Conservation (phyloP, 768 basidiomycete genomes). For the Lepiota brunneoincarnata region DNA sequence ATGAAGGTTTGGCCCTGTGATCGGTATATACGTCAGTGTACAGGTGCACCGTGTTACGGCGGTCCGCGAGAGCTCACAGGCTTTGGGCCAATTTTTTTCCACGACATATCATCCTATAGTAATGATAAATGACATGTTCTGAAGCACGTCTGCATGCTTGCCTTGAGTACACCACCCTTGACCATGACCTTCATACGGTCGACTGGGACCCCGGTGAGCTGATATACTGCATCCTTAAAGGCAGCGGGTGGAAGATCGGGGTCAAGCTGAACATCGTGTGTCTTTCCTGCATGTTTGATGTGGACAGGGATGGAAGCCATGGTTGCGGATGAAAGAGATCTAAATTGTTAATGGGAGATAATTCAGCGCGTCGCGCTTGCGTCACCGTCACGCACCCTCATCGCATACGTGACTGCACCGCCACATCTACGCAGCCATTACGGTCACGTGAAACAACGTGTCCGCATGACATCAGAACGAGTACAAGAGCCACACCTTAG, state of each 20-base stretch:
- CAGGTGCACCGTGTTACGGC: background rate
- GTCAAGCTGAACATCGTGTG: constrained; percentile 69
- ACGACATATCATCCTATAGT: constrained; percentile 78
- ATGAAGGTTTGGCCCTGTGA: constrained; percentile 83
- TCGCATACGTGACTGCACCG: background rate
- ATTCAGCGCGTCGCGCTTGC: constrained; percentile 19
- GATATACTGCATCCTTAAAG: constrained; percentile 85
- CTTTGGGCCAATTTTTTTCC: constrained; percentile 83
- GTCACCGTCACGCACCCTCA: constrained; percentile 6
- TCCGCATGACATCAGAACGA: constrained; percentile 7
- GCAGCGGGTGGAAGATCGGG: constrained; percentile 60
- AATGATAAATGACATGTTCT: background rate
- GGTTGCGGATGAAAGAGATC: constrained; percentile 12
- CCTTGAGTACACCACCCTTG: constrained; percentile 90
- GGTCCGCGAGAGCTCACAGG: constrained; percentile 45
- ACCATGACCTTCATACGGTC: constrained; percentile 98
- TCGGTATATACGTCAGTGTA: background rate
- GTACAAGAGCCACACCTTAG: background rate
- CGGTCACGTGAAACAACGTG: constrained; percentile 9
- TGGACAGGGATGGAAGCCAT: constrained; percentile 76
- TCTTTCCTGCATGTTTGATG: constrained; percentile 89
- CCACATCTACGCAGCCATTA: too few relatives aligned
- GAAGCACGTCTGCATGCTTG: constrained; percentile 26
- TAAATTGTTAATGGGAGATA: constrained; percentile 1
- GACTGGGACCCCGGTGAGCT: constrained; percentile 79